Percentiles rank a stretch among this genome's conserved stretches.
Conservation (phyloP, 495 filamentous ascomycete species). For the Lasiosphaeria miniovina region DNA sequence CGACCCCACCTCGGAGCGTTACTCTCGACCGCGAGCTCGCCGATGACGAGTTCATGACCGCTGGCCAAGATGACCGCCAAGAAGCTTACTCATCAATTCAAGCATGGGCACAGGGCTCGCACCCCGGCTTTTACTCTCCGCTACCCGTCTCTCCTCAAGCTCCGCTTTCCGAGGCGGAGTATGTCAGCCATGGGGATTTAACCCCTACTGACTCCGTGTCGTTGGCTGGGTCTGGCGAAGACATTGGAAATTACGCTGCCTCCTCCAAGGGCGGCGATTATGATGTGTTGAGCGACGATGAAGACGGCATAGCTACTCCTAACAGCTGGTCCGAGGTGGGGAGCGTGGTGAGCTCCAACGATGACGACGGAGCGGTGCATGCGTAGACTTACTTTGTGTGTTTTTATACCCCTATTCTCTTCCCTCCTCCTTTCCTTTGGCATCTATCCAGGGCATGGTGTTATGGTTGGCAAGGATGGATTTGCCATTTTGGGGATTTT, state of each 20-base stretch:
- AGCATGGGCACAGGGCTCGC: slow-evolving; percentile 51
- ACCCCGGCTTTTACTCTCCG: slow-evolving; percentile 51
- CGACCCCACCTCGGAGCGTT: slow-evolving; percentile 13
- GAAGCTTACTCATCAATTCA: slow-evolving; percentile 51
- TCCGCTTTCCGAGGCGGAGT: slow-evolving; percentile 40
- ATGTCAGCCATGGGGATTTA: slow-evolving; percentile 44
- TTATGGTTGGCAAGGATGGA: not conserved
- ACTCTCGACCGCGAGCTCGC: slow-evolving; percentile 36
- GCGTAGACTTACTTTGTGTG: slow-evolving; percentile 21
- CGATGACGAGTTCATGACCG: slow-evolving; percentile 45
- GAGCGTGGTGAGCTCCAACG: slow-evolving; percentile 63
- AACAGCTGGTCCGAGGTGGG: slow-evolving; percentile 77
- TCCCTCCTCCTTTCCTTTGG: not conserved
- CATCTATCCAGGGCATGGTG: not conserved
- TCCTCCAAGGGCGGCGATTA: slow-evolving; percentile 34
- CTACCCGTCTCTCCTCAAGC: slow-evolving; percentile 40
- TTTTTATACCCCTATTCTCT: slow-evolving; percentile 1
- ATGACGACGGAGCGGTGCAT: slow-evolving; percentile 28
- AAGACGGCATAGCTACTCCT: slow-evolving; percentile 59
- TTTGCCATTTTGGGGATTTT: not conserved
- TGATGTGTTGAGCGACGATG: slow-evolving; percentile 67
- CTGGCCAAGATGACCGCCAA: slow-evolving; percentile 37
- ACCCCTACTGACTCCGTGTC: slow-evolving; percentile 52
- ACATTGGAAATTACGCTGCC: slow-evolving; percentile 36
- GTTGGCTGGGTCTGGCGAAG: slow-evolving; percentile 41